Percentiles rank a stretch among this genome's conserved stretches.
Evolutionary conservation across 2,329 filamentous ascomycete species (phyloP).

Genomic region (Fusarium phyllophilum): DNA sequence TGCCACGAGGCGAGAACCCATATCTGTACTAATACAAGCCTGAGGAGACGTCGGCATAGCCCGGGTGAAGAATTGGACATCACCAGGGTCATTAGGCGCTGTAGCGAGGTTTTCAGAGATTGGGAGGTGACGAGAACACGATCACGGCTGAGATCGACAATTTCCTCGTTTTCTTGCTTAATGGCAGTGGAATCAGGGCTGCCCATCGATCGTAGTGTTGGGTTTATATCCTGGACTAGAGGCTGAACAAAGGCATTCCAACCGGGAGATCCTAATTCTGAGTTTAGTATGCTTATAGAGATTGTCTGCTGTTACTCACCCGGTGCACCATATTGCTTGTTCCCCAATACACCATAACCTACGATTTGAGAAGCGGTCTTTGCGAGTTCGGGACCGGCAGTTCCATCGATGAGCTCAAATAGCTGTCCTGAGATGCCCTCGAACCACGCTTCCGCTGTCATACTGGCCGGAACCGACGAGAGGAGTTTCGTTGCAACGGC

Average conservation of each 20-base stretch:
- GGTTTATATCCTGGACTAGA: slow-evolving; percentile 63
- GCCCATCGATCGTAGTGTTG: slow-evolving; percentile 43
- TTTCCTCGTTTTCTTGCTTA: slow-evolving; percentile 48
- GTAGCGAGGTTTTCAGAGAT: slow-evolving; percentile 62
- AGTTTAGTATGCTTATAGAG: background rate
- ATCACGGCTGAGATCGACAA: slow-evolving; percentile 58
- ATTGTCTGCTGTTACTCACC: slow-evolving; percentile 49
- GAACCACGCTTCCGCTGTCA: slow-evolving; percentile 69
- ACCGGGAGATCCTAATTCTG: slow-evolving; percentile 60
- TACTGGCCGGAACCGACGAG: slow-evolving; percentile 65
- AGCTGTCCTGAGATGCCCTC: slow-evolving; percentile 69
- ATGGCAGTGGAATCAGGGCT: slow-evolving; percentile 9
- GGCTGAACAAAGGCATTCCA: slow-evolving; percentile 72
- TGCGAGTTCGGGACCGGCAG: slow-evolving; percentile 48
- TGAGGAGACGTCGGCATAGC: slow-evolving; percentile 69
- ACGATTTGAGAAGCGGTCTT: slow-evolving; percentile 52
- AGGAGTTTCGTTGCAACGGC: slow-evolving; percentile 71
- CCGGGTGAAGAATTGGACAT: slow-evolving; percentile 74
- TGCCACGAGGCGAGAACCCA: slow-evolving; percentile 70
- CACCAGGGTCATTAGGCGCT: slow-evolving; percentile 65
- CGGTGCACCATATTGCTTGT: slow-evolving; percentile 70
- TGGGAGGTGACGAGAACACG: slow-evolving; percentile 58
- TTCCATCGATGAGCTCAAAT: slow-evolving; percentile 68
- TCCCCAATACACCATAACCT: slow-evolving; percentile 71
- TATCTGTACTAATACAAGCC: slow-evolving; percentile 67